Base-by-base conservation (phyloP, 768 basidiomycete species). In the Rhodotorula toruloides region DNA sequence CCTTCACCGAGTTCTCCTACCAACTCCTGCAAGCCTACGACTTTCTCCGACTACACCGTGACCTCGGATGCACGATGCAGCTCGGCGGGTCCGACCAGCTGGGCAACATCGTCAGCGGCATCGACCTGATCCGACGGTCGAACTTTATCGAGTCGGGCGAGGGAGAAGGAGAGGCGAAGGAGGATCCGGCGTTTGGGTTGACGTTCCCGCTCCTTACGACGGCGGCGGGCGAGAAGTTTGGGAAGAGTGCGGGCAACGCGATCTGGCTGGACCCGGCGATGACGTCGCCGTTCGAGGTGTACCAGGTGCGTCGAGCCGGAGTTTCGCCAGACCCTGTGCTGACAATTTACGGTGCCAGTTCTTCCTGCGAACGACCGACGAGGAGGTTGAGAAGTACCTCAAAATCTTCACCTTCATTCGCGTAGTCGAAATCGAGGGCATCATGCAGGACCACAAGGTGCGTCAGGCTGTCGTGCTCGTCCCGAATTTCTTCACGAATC, bases 1-100 rank as follows among this genome's bases (percentile, higher is more conserved):
- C 93, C n/a, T 99, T 94, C 80, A 91, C 93, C 27, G 96, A 99
- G 76, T 98, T 99, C 79, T 86, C 90, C 7, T 99, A 99, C 77
- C 96, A 99, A 75, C 84, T 99, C 31, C 82, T 99, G 34, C 96
- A 99, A 79, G 96, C 91, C 17, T 90, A 92, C 78, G 96, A 99
- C 78, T 99, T 96, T 78, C 83, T 87, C 71, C 81, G 86, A 72
- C 82, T 99, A 14, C 72, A 78, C 65, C 79, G 88, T 76, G 81
- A 81, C 69, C 80, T 83, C 58, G 81, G 81, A 8, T 97, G 94
- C 77, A 83, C 84, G 21, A 83, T 96, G 48, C 96, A 99, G 77
- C 79, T 98, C 47, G 96, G 96, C 54, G 96, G 96, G 16, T 93
- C 91, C 0, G 96, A 99, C 77, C 96, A 99, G 77, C 96, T 92